A percentile compares a stretch with the other conserved stretches of the same genome.
These are phyloP conservation scores for Pyrenophora seminiperda DNA, from an alignment of 2,329 filamentous ascomycete species.

Conservation along the genomic window DNA sequence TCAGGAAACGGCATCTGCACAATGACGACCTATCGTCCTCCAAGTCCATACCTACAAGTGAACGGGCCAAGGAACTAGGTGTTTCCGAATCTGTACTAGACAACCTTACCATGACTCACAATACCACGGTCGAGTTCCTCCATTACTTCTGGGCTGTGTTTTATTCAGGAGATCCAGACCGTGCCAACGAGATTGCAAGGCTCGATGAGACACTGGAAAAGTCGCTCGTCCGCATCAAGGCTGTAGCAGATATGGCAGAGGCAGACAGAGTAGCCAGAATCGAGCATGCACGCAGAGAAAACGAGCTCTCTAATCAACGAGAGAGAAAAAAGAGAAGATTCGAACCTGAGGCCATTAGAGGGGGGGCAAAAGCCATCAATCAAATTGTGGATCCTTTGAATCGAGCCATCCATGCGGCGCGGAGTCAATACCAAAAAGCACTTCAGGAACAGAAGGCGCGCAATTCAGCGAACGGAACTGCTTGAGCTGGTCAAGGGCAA, in stretches of 20 bases:
- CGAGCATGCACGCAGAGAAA: constrained; percentile 69
- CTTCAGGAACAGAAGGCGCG: constrained; percentile 62
- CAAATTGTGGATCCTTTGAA: constrained; percentile 77
- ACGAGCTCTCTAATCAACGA: constrained; percentile 70
- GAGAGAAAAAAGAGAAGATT: constrained; percentile 76
- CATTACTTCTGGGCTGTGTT: constrained; percentile 96
- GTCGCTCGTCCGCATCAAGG: constrained; percentile 77
- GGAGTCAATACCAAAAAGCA: constrained; percentile 72
- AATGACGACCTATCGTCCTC: constrained; percentile 50
- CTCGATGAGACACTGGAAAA: constrained; percentile 80
- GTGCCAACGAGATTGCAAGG: constrained; percentile 78
- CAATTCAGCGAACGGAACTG: constrained; percentile 1
- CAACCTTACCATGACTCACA: constrained; percentile 75
- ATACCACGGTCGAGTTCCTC: constrained; percentile 93
- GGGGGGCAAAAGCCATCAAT: constrained; percentile 76
- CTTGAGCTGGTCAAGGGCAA: neutral
- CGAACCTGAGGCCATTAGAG: constrained; percentile 70
- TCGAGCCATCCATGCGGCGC: constrained; percentile 71
- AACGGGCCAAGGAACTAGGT: constrained; percentile 39
- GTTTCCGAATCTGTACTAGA: constrained; percentile 60
- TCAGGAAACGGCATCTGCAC: constrained; percentile 66
- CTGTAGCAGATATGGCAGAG: constrained; percentile 81
- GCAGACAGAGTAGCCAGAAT: constrained; percentile 70
- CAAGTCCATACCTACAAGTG: constrained; percentile 28
- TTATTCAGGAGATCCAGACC: constrained; percentile 81